A percentile compares a stretch with the other conserved stretches of the same genome.
Evolutionary conservation across 2,329 filamentous ascomycete genomes (phyloP).

Genomic region (Sporothrix luriei): DNA sequence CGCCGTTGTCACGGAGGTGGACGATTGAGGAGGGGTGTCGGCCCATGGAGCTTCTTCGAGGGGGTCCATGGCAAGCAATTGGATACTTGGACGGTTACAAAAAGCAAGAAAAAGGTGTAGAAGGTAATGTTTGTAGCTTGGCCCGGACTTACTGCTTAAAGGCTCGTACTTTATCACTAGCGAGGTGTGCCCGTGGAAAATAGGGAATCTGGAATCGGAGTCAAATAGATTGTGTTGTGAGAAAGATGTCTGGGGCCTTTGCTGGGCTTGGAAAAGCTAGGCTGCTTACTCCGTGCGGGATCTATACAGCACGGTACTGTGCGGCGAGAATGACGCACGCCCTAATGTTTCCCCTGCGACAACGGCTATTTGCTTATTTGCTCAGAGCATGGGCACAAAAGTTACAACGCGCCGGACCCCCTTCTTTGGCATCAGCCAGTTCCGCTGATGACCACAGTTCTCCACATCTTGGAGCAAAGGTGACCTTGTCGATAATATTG

Average conservation of each 20-base stretch:
- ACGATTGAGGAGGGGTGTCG: conserved; percentile 46
- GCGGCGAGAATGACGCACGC: not conserved
- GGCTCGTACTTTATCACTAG: not conserved
- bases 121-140: not conserved
- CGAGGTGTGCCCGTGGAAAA: not conserved
- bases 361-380: not conserved
- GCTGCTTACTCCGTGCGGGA: not conserved
- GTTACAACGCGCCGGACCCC: not conserved
- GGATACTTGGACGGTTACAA: not conserved
- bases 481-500: not conserved
- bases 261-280: conserved; percentile 5
- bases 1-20: conserved; percentile 31
- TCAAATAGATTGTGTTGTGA: not conserved
- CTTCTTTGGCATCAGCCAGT: conserved; percentile 5
- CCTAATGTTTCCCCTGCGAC: no score
- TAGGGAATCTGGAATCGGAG: not conserved
- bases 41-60: conserved; percentile 59
- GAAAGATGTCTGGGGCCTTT: not conserved
- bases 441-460: not conserved
- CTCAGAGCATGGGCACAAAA: not conserved
- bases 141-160: not conserved
- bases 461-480: not conserved
- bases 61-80: conserved; percentile 47
- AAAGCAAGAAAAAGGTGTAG: not conserved
- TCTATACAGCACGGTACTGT: not conserved